Conservation (phyloP, 2,329 filamentous ascomycete species). For the Whalleya microplaca region DNA sequence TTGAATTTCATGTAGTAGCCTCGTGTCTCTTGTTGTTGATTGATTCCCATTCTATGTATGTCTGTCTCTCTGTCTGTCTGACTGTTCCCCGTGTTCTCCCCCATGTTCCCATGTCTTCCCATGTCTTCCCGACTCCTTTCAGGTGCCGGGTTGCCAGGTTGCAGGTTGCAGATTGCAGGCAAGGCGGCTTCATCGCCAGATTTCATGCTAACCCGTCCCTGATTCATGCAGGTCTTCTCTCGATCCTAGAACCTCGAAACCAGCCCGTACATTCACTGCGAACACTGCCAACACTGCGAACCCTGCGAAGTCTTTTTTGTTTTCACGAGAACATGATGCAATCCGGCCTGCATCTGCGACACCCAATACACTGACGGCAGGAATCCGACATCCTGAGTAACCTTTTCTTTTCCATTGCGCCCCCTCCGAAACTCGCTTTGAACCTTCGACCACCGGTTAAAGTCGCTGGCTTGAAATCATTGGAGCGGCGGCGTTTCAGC, state of each 20-base stretch:
- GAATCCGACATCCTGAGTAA: constrained; percentile 29
- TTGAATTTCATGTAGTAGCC: constrained; percentile 23
- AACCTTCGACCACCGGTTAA: constrained; percentile 15
- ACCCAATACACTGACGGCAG: constrained; percentile 45
- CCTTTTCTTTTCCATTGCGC: constrained; percentile 11
- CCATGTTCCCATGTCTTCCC: constrained; percentile 12
- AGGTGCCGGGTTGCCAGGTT: constrained; percentile 6
- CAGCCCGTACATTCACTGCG: constrained; percentile 28
- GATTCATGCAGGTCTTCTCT: constrained; percentile 34
- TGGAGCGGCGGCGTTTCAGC: constrained; percentile 33
- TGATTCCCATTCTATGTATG: constrained; percentile 19
- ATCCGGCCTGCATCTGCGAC: constrained; percentile 44
- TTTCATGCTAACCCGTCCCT: constrained; percentile 33
- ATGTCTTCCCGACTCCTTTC: constrained; percentile 24
- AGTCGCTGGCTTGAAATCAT: constrained; percentile 25
- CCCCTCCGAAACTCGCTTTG: constrained; percentile 18
- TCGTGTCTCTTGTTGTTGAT: constrained; percentile 2
- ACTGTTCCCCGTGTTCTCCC: constrained; percentile 9
- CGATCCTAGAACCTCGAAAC: constrained; percentile 23
- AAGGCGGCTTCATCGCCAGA: constrained; percentile 23
- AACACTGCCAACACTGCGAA: too few relatives aligned
- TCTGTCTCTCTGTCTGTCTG: too few relatives aligned
- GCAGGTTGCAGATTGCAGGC: constrained; percentile 11
- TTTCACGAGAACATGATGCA: constrained; percentile 44
- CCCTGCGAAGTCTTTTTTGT: constrained; percentile 20